These are phyloP conservation scores for Jackrogersella minutella DNA, from an alignment of 495 filamentous ascomycete genomes.

Conservation along the genomic window DNA sequence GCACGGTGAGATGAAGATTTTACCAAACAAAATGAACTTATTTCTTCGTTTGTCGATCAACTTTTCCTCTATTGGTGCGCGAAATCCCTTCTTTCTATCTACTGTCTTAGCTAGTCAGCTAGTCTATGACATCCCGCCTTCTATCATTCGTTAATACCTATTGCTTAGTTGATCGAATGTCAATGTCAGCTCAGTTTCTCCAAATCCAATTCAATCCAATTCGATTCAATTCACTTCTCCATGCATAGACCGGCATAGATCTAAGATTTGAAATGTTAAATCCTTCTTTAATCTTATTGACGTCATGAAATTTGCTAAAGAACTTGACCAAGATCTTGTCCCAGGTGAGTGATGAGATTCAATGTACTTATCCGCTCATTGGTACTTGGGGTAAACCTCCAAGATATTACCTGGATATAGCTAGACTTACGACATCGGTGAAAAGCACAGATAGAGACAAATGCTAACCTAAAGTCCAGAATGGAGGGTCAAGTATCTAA, in stretches of 20 bases:
- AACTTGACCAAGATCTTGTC: constrained; percentile 85
- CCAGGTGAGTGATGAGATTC: constrained; percentile 58
- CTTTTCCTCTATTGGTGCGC: constrained; percentile 7
- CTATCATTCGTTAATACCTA: background rate
- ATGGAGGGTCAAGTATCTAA: constrained; percentile 90
- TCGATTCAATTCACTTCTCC: constrained; percentile 1
- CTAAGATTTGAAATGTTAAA: constrained; percentile 16
- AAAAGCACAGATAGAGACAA: background rate
- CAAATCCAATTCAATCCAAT: background rate
- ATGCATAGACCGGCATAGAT: constrained; percentile 18
- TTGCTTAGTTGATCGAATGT: too few relatives aligned
- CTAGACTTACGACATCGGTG: background rate
- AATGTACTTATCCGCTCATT: background rate
- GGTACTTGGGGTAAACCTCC: background rate
- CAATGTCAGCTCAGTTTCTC: background rate
- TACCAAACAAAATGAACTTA: background rate
- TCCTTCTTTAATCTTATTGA: constrained; percentile 15
- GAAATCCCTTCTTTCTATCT: too few relatives aligned
- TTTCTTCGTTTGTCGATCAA: constrained; percentile 25
- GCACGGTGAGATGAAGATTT: background rate
- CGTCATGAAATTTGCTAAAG: constrained; percentile 65
- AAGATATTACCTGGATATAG: background rate
- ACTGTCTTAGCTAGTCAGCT: too few relatives aligned
- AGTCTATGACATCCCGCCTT: background rate
- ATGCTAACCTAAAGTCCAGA: constrained; percentile 54